A percentile compares a stretch with the other conserved stretches of the same genome.
phyloP scores from a whole-genome alignment of 805 yeast species.

The Lipomyces sp. region DNA sequence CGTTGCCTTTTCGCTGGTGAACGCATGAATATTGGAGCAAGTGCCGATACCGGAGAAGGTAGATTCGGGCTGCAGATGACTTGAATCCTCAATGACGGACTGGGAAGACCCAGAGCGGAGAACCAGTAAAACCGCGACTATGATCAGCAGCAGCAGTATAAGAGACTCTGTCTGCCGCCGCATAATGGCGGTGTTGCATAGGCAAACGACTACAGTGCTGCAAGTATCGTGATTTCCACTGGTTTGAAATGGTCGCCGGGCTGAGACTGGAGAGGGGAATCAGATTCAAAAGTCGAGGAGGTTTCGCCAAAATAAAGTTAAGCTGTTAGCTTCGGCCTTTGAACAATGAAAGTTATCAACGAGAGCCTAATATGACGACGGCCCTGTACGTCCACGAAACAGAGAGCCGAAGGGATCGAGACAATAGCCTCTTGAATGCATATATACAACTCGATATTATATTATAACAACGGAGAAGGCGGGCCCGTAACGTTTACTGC shows the following conservation, averaged over 20 bases:
- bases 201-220: background rate
- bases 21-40: background rate
- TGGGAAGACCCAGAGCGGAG: background rate
- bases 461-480: too few relatives aligned
- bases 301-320: too few relatives aligned
- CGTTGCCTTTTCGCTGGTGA: slow-evolving; percentile 10
- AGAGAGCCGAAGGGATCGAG: too few relatives aligned
- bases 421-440: too few relatives aligned
- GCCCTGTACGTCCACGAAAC: too few relatives aligned
- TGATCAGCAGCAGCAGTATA: background rate
- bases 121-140: background rate
- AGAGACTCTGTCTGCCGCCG: background rate
- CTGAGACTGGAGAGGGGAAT: too few relatives aligned
- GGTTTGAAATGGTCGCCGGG: background rate
- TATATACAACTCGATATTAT: too few relatives aligned
- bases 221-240: background rate
- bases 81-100: background rate
- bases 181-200: background rate
- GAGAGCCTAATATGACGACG: too few relatives aligned
- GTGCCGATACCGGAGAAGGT: slow-evolving; percentile 5
- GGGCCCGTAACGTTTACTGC: too few relatives aligned
- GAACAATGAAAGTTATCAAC: too few relatives aligned
- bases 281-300: too few relatives aligned
- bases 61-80: background rate
- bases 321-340: too few relatives aligned